A percentile compares a stretch with the other conserved stretches of the same genome.
Evolutionary conservation across 768 basidiomycete genomes (phyloP).

Genomic region (Tricholoma hemisulphureum): DNA sequence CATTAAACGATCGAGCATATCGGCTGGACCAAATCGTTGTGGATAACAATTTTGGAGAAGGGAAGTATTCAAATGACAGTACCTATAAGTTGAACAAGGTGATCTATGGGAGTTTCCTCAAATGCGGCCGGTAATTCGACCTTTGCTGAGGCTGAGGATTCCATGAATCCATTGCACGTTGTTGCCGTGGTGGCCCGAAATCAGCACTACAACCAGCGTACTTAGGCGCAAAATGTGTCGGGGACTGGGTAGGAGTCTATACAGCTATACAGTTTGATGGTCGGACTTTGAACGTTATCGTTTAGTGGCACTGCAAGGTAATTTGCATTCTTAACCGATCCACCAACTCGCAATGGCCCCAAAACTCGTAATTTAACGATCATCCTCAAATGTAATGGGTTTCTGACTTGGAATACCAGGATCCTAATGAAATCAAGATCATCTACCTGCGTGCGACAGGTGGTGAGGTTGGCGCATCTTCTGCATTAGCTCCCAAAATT

Average conservation of each 20-base stretch:
- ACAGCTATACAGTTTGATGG: conserved; percentile 56
- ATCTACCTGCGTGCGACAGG: conserved; percentile 98
- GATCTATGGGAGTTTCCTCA: conserved; percentile 80
- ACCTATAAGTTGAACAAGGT: conserved; percentile 89
- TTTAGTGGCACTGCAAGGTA: conserved; percentile 13
- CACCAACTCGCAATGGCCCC: conserved; percentile 61
- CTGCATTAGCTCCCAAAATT: conserved; percentile 98
- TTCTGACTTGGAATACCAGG: conserved; percentile 44
- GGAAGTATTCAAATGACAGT: conserved; percentile 21
- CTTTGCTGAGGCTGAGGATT: conserved; percentile 62
- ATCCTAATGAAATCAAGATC: conserved; percentile 98
- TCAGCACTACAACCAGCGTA: conserved; percentile 32
- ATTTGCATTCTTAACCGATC: conserved; percentile 26
- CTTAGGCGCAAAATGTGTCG: conserved; percentile 35
- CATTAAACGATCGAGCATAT: conserved; percentile 95
- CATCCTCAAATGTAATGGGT: neutral
- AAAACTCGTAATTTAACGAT: conserved; percentile 58
- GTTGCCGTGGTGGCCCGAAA: conserved; percentile 29
- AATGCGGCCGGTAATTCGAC: conserved; percentile 81
- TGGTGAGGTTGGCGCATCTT: conserved; percentile 99
- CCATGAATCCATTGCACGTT: conserved; percentile 81
- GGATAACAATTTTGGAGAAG: conserved; percentile 7
- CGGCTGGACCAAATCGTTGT: conserved; percentile 51
- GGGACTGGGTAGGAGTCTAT: conserved; percentile 9
- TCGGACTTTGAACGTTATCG: conserved; percentile 58